Conservation (phyloP, 225 moss, liverwort and hornwort species). For the Lunularia cruciata region DNA sequence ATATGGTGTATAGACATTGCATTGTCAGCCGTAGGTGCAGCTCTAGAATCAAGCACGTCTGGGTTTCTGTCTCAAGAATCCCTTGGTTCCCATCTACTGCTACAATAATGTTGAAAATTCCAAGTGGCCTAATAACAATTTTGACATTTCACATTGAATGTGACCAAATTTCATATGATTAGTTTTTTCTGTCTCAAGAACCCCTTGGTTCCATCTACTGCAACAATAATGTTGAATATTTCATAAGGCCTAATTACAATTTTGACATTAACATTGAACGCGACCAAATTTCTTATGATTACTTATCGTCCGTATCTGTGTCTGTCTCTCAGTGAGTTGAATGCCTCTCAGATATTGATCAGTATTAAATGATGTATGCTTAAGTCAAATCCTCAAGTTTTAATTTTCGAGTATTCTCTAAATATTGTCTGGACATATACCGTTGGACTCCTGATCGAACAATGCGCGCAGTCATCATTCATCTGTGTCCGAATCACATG, state of each 20-base stretch:
- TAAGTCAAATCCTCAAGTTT: too few relatives aligned
- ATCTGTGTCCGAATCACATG: too few relatives aligned
- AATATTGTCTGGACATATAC: too few relatives aligned
- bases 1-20: neutral
- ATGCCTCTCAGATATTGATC: too few relatives aligned
- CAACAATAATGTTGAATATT: slow-evolving; percentile 7
- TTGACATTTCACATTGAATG: neutral
- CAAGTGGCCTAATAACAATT: neutral
- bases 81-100: neutral
- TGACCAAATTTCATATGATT: neutral
- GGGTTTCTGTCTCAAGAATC: neutral
- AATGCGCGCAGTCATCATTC: too few relatives aligned
- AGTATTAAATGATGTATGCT: too few relatives aligned
- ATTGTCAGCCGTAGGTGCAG: neutral
- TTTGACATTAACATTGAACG: neutral
- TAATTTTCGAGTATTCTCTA: too few relatives aligned
- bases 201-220: neutral
- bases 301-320: too few relatives aligned
- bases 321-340: too few relatives aligned
- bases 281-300: neutral
- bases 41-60: slow-evolving; percentile 8
- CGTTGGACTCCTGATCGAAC: too few relatives aligned
- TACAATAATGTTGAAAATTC: slow-evolving; percentile 12
- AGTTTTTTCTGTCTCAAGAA: neutral
- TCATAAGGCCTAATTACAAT: slow-evolving; percentile 7